phyloP scores from a whole-genome alignment of 768 basidiomycete genomes.

The Pisolithus tinctorius region DNA sequence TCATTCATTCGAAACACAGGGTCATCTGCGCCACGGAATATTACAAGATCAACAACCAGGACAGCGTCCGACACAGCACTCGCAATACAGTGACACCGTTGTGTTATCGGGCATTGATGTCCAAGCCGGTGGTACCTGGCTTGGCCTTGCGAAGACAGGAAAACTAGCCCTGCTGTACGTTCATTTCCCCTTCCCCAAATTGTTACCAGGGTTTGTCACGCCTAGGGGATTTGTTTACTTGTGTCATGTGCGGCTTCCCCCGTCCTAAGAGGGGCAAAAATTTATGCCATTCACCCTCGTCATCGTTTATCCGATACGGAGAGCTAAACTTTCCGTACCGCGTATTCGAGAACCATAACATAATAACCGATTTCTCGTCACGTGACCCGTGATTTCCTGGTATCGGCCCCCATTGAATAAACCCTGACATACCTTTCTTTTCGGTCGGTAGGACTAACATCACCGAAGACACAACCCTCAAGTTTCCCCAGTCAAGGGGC shows the following conservation, averaged over 20 bases:
- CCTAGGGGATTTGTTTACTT: background rate
- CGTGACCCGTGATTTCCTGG: too few relatives aligned
- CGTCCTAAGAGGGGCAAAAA: background rate
- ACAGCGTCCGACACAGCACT: background rate
- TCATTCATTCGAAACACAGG: slow-evolving; percentile 50
- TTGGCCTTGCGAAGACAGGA: slow-evolving; percentile 62
- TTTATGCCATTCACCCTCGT: too few relatives aligned
- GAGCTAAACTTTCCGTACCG: too few relatives aligned
- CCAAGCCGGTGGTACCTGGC: slow-evolving; percentile 76
- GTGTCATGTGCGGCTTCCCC: background rate
- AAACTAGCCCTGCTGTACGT: slow-evolving; percentile 68
- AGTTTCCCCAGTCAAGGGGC: slow-evolving; percentile 54
- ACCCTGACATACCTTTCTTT: too few relatives aligned
- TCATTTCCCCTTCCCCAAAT: background rate
- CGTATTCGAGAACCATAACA: too few relatives aligned
- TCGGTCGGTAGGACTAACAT: slow-evolving; percentile 65
- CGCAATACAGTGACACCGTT: slow-evolving; percentile 6
- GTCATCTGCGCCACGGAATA: slow-evolving; percentile 11
- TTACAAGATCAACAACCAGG: background rate
- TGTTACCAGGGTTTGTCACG: background rate
- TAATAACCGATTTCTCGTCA: too few relatives aligned
- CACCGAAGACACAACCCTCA: slow-evolving; percentile 50
- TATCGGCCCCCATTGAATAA: too few relatives aligned
- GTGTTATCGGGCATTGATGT: slow-evolving; percentile 73
- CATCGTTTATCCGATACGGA: too few relatives aligned